Conservation (phyloP, 2,329 filamentous ascomycete genomes). For the Scedosporium dehoogii region DNA sequence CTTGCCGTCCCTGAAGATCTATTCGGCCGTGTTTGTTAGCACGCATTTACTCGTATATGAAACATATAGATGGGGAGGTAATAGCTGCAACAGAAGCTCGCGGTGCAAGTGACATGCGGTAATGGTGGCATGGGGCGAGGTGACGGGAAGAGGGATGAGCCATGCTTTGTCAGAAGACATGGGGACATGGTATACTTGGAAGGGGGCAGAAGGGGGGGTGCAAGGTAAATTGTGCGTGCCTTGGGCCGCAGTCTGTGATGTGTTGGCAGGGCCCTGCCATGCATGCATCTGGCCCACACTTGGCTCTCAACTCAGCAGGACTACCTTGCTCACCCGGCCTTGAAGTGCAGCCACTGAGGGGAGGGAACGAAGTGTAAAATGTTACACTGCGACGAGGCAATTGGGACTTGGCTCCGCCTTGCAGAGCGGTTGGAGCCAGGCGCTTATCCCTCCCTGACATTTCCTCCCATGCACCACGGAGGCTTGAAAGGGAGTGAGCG, state of each 20-base stretch:
- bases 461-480: not conserved
- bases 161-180: not conserved
- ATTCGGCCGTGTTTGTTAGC: not conserved
- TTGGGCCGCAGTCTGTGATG: slow-evolving; percentile 6
- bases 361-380: not conserved
- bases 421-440: not conserved
- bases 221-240: slow-evolving; percentile 1
- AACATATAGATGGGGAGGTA: not conserved
- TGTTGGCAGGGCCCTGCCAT: slow-evolving; percentile 4
- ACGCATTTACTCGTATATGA: not conserved
- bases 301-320: not conserved
- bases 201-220: not conserved
- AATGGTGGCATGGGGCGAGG: not conserved
- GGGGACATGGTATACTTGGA: not conserved
- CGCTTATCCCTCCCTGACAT: not conserved
- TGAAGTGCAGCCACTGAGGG: not conserved
- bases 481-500: not conserved
- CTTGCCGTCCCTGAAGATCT: not conserved
- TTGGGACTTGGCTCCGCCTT: not conserved
- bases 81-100: not conserved
- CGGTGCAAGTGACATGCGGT: not conserved
- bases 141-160: too few relatives aligned
- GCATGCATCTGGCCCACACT: slow-evolving; percentile 5
- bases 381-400: not conserved
- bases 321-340: not conserved